Evolutionary conservation across 2,329 filamentous ascomycete species (phyloP), one percentile per base, ranked within the genome.

Genomic region (Trichoderma arundinaceum): DNA sequence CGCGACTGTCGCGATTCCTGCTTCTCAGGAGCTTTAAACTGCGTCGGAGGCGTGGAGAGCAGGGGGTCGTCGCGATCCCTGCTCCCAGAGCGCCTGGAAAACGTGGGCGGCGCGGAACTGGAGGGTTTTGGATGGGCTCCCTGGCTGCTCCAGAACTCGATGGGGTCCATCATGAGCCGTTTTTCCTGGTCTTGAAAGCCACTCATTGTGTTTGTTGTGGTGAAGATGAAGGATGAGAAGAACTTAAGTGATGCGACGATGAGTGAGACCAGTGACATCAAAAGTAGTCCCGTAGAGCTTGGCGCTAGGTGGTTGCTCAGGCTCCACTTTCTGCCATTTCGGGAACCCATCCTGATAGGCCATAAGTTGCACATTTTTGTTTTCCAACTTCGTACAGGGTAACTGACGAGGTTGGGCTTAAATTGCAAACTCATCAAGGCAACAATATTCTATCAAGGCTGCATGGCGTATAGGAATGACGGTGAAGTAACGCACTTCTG

Each of bases 11-110:
- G 49, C n/a, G 38, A 28, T 7, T 10, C 32, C 13, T 22, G 41
- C 51, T 17, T 39, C 9, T n/a, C 10, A 6, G n/a, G 4, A 10
- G 15, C 33, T 17, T 44, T 32, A 4, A 19, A 17, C n/a, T 39
- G 66, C 7, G 43, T n/a, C 13, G 67, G 56, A 8, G 51, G 61
- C 48, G 67, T 49, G 10, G 59, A 49, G 7, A 66, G 62, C 13
- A 73, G 46, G 19, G 71, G 70, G 13, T 72, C 72, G 13, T 71
- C 71, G 1, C 66, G 69, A n/a, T 69, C 69, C 6, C 67, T 39
- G 38, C 68, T 71, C 9, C 10, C 43, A 17, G 51, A 43, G 51
- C 61, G 61, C 44, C 22, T 7, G 1, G 35, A 32, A 1, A 12
- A n/a, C 4, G 19, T 12, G 9, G 43, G 32, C 12, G 61, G 38